Evolutionary conservation across 805 yeast genomes (phyloP).

Genomic region (Yamadazyma paraphyllophila): DNA sequence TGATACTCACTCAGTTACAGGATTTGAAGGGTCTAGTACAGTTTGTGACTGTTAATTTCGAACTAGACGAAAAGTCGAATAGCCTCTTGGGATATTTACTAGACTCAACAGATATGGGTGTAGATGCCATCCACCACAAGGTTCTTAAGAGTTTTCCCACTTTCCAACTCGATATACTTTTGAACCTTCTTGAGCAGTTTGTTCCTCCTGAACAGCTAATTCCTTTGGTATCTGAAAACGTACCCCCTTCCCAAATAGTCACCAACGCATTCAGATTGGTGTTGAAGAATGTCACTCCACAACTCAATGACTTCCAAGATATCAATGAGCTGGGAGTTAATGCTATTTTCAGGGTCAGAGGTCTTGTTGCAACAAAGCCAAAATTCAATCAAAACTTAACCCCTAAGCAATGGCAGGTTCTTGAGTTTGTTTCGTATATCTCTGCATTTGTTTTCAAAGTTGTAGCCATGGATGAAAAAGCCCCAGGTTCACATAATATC

Average conservation of each 20-base stretch:
- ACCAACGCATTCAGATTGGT: not conserved
- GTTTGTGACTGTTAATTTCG: slow-evolving; percentile 22
- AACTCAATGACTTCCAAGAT: not conserved
- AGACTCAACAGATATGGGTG: slow-evolving; percentile 5
- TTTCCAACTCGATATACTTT: slow-evolving; percentile 10
- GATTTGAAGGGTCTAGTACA: slow-evolving; percentile 17
- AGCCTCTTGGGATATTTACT: slow-evolving; percentile 18
- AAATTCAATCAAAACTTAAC: slow-evolving; percentile 1
- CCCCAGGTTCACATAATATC: slow-evolving; percentile 6
- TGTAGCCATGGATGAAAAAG: slow-evolving; percentile 1
- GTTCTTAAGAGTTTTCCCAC: slow-evolving; percentile 19
- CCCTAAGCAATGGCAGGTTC: slow-evolving; percentile 13
- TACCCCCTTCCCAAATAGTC: not conserved
- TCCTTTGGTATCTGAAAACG: too few species aligned
- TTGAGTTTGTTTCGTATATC: slow-evolving; percentile 11
- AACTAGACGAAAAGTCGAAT: slow-evolving; percentile 16
- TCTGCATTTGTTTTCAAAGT: slow-evolving; percentile 10
- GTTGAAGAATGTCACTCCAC: not conserved
- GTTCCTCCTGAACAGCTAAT: not conserved
- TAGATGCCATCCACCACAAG: slow-evolving; percentile 7
- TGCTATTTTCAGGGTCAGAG: not conserved
- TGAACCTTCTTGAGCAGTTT: slow-evolving; percentile 1
- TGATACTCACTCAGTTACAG: slow-evolving; percentile 16
- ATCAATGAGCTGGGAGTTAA: not conserved
- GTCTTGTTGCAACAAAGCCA: not conserved